Conservation (phyloP, 1,284 basidiomycete species). For the Austroboletus novae-zelandiae region DNA sequence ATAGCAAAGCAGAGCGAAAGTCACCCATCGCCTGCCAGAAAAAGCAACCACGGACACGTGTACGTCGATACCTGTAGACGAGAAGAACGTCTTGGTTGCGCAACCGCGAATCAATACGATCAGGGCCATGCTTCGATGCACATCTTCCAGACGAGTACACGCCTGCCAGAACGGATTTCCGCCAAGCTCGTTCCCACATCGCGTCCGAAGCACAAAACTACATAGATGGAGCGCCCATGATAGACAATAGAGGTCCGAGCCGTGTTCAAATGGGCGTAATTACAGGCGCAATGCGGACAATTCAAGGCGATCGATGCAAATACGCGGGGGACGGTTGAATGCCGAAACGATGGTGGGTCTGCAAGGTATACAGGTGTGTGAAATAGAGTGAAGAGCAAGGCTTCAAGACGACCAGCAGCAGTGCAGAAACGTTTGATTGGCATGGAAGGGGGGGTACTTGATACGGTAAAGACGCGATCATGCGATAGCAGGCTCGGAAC, state of each 20-base stretch:
- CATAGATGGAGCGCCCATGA: neutral
- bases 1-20: too few species aligned
- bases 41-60: too few species aligned
- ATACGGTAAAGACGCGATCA: neutral
- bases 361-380: conserved; percentile 6
- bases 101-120: neutral
- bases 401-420: conserved; percentile 20
- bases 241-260: conserved; percentile 6
- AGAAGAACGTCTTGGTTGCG: neutral
- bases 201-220: neutral
- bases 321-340: conserved; percentile 2
- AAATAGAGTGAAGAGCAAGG: conserved; percentile 7
- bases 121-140: neutral
- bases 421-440: conserved; percentile 22
- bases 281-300: conserved; percentile 17
- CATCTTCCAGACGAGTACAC: neutral
- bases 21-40: too few species aligned
- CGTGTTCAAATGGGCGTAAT: conserved; percentile 1
- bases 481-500: neutral
- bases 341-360: conserved; percentile 5
- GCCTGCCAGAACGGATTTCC: neutral
- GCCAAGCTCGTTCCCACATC: neutral
- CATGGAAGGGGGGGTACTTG: conserved; percentile 9
- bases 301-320: conserved; percentile 16
- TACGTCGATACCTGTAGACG: neutral